Evolutionary conservation across 495 filamentous ascomycete species (phyloP).

Genomic region (Neurospora sp.): DNA sequence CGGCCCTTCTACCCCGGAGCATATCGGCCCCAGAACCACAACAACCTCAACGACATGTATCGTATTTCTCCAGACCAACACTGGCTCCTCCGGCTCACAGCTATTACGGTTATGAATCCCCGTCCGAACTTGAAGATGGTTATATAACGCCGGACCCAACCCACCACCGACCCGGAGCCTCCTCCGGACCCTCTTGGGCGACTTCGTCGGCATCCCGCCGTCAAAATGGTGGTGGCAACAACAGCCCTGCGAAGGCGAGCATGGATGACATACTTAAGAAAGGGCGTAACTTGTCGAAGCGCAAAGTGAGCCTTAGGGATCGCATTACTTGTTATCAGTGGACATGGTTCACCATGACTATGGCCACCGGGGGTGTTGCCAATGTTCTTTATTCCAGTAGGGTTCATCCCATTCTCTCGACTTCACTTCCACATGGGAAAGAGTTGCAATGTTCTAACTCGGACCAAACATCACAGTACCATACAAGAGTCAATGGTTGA

Average conservation of each 20-base stretch:
- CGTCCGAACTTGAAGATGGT: slow-evolving; percentile 3
- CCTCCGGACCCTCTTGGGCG: neutral
- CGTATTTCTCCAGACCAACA: neutral
- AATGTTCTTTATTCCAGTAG: slow-evolving; percentile 65
- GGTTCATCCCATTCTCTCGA: slow-evolving; percentile 6
- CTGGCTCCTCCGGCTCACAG: neutral
- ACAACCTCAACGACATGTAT: neutral
- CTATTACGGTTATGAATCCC: slow-evolving; percentile 6
- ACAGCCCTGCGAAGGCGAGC: slow-evolving; percentile 11
- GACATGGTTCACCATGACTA: slow-evolving; percentile 69
- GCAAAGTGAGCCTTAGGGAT: slow-evolving; percentile 32
- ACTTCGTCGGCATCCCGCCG: neutral
- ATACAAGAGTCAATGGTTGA: slow-evolving; percentile 58
- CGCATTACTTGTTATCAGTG: slow-evolving; percentile 43
- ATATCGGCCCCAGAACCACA: neutral
- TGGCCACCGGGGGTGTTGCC: slow-evolving; percentile 78
- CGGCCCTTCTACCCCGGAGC: neutral
- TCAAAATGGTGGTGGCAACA: neutral
- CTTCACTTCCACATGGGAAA: neutral
- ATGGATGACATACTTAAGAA: slow-evolving; percentile 22
- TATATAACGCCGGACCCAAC: neutral
- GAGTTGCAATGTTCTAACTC: neutral
- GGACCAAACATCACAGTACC: slow-evolving; percentile 41
- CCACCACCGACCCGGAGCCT: neutral
- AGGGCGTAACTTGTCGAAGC: slow-evolving; percentile 10